Evolutionary conservation across 1,284 basidiomycete species (phyloP).

Genomic region (Trichosporon coremiiforme): DNA sequence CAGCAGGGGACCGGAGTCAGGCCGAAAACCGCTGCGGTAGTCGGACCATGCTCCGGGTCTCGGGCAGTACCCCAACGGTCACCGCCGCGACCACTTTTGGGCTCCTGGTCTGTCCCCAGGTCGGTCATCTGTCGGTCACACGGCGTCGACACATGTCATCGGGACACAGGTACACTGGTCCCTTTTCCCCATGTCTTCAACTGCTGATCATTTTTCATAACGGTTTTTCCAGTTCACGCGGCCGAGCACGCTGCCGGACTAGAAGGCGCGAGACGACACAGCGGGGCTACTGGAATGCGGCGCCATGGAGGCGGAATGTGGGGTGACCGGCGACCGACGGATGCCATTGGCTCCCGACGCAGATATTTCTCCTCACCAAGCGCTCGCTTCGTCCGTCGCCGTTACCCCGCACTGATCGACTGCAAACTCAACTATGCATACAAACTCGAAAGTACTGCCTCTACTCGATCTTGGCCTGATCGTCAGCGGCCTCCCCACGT

Average conservation of each 20-base stretch:
- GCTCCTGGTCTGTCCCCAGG: background rate
- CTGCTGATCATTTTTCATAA: background rate
- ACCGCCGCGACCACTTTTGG: background rate
- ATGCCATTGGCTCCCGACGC: background rate
- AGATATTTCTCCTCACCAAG: background rate
- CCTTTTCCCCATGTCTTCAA: background rate
- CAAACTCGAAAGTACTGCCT: background rate
- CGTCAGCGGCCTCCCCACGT: background rate
- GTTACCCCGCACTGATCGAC: background rate
- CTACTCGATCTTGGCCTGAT: slow-evolving; percentile 34
- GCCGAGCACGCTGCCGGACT: background rate
- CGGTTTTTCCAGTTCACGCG: background rate
- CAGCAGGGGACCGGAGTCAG: background rate
- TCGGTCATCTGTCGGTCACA: slow-evolving; percentile 4
- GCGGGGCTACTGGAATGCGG: slow-evolving; percentile 11
- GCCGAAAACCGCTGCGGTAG: background rate
- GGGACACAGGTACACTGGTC: background rate
- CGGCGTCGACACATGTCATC: slow-evolving; percentile 4
- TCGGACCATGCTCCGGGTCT: background rate
- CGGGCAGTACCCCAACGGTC: slow-evolving; percentile 12
- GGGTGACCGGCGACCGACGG: background rate
- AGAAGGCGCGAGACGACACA: background rate
- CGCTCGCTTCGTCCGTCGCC: no score
- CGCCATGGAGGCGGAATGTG: slow-evolving; percentile 17
- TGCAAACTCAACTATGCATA: slow-evolving; percentile 5